Evolutionary conservation across 257 asterid genomes (phyloP).

Genomic region (Echium plantagineum): DNA sequence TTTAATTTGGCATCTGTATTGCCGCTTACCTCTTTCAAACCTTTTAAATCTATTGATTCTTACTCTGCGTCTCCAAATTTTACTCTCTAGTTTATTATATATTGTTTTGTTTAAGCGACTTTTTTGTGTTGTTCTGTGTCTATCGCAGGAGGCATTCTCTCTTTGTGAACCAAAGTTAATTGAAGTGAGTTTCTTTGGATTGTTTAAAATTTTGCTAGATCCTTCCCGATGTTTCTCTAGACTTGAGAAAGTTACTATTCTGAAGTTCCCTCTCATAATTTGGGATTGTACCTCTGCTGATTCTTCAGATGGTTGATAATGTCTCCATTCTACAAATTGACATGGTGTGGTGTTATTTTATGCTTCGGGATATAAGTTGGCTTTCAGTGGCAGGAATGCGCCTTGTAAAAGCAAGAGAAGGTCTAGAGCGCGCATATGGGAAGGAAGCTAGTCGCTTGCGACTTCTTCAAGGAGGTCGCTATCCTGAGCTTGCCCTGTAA

Average conservation of each 20-base stretch:
- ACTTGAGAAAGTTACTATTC: not conserved
- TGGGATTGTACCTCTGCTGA: conserved; percentile 1
- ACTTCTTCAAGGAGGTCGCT: conserved; percentile 65
- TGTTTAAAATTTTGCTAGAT: not conserved
- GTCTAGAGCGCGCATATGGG: conserved; percentile 90
- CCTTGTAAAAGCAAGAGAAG: conserved; percentile 76
- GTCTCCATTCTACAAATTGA: conserved; percentile 88
- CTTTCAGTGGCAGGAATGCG: conserved; percentile 81
- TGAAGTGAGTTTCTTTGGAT: conserved; percentile 41
- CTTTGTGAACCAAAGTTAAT: conserved; percentile 62
- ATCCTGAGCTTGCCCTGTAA: conserved; percentile 86
- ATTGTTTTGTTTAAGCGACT: not conserved
- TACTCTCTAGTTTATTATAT: not conserved
- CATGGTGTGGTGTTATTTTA: conserved; percentile 96
- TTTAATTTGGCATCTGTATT: too few species aligned
- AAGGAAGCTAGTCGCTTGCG: conserved; percentile 83
- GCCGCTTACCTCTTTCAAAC: not conserved
- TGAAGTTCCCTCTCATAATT: conserved; percentile 6
- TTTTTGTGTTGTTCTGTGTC: conserved; percentile 13
- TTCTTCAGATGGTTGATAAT: conserved; percentile 75
- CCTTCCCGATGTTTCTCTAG: not conserved
- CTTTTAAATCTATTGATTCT: not conserved
- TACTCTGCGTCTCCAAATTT: not conserved
- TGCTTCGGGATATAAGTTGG: conserved; percentile 91
- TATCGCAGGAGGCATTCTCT: conserved; percentile 84